phyloP scores from a whole-genome alignment of 805 yeast species.

The Kuraishia floccosa region DNA sequence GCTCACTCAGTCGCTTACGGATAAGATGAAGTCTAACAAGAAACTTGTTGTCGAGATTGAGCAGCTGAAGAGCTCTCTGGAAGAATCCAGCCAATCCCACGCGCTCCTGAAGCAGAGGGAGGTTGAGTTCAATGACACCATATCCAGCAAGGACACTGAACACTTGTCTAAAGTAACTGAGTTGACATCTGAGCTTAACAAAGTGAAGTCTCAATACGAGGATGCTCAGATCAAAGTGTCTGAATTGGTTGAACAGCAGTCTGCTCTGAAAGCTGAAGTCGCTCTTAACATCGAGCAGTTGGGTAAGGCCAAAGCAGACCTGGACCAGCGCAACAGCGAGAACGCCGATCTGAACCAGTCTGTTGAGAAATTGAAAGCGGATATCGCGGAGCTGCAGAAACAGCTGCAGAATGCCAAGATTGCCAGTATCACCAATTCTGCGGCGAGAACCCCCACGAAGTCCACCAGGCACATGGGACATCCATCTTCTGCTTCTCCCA shows the following conservation, averaged over 20 bases:
- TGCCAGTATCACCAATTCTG: slow-evolving; percentile 10
- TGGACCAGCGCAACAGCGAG: slow-evolving; percentile 47
- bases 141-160: slow-evolving; percentile 29
- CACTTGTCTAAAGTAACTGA: slow-evolving; percentile 36
- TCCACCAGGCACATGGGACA: slow-evolving; percentile 9
- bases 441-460: slow-evolving; percentile 7
- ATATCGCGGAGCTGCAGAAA: slow-evolving; percentile 19
- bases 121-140: slow-evolving; percentile 33
- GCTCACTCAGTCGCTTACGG: slow-evolving; percentile 73
- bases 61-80: slow-evolving; percentile 36
- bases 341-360: slow-evolving; percentile 57
- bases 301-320: slow-evolving; percentile 44
- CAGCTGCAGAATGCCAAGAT: slow-evolving; percentile 8
- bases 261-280: slow-evolving; percentile 53
- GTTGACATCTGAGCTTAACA: slow-evolving; percentile 43
- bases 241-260: slow-evolving; percentile 49
- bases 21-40: slow-evolving; percentile 75
- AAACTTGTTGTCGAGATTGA: slow-evolving; percentile 53
- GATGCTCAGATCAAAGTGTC: slow-evolving; percentile 48
- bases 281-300: slow-evolving; percentile 50
- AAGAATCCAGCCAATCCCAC: slow-evolving; percentile 40
- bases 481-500: too few relatives aligned
- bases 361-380: slow-evolving; percentile 40
- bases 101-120: slow-evolving; percentile 45
- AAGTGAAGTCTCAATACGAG: slow-evolving; percentile 44